These are phyloP conservation scores for Ceriops decandra DNA, from an alignment of 345 rosid species.

Conservation along the genomic window DNA sequence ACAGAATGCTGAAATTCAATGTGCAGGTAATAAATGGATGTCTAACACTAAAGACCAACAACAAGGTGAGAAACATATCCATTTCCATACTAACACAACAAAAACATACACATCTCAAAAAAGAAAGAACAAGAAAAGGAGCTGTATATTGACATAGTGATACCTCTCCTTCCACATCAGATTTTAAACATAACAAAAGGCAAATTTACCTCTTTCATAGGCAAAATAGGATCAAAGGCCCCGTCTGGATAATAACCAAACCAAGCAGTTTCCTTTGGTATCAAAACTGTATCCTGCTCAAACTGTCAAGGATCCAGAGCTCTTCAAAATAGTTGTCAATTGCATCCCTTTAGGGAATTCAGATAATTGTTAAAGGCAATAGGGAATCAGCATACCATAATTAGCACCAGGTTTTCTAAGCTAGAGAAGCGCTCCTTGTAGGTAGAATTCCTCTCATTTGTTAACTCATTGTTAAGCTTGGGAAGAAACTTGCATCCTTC, in stretches of 20 bases:
- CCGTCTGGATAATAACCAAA: slow-evolving; percentile 85
- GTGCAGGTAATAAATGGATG: not conserved
- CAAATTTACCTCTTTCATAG: slow-evolving; percentile 51
- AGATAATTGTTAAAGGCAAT: not conserved
- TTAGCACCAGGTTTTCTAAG: slow-evolving; percentile 66
- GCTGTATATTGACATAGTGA: too few relatives aligned
- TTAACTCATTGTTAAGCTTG: slow-evolving; percentile 58
- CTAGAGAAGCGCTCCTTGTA: slow-evolving; percentile 66
- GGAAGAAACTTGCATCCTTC: slow-evolving; percentile 71
- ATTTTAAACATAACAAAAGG: not conserved
- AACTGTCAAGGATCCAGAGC: slow-evolving; percentile 41
- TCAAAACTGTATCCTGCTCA: slow-evolving; percentile 66
- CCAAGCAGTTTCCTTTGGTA: slow-evolving; percentile 83
- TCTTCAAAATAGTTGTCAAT: not conserved
- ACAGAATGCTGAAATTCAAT: not conserved
- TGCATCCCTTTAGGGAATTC: not conserved
- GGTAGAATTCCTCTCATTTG: slow-evolving; percentile 45
- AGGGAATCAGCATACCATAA: slow-evolving; percentile 46
- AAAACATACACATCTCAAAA: too few relatives aligned
- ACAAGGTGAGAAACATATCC: not conserved
- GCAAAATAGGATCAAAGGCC: slow-evolving; percentile 45
- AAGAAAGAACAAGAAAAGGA: too few relatives aligned
- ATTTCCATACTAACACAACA: too few relatives aligned
- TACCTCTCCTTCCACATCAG: too few relatives aligned
- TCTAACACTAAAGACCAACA: not conserved